Evolutionary conservation across 2,329 filamentous ascomycete genomes (phyloP).

Genomic region (Cryoendolithus antarcticus): DNA sequence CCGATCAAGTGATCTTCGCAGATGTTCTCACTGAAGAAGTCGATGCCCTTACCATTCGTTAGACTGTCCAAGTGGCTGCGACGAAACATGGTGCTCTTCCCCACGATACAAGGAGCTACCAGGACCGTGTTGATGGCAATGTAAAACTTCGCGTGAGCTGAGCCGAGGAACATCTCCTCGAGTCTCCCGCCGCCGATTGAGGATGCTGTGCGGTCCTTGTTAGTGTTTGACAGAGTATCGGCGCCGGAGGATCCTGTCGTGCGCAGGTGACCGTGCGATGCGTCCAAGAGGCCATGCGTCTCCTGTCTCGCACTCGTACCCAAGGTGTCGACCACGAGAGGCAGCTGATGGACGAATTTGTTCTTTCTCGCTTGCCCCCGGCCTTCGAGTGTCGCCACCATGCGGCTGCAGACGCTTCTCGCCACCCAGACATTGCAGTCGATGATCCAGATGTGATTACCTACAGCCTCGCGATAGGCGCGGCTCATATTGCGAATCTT

Average conservation of each 20-base stretch:
- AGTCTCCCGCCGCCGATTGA: constrained; percentile 60
- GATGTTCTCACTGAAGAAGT: constrained; percentile 90
- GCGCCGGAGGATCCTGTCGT: constrained; percentile 6
- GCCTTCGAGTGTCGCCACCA: constrained; percentile 80
- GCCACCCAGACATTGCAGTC: constrained; percentile 96
- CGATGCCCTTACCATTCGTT: constrained; percentile 57
- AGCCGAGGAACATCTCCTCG: constrained; percentile 90
- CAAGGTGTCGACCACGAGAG: constrained; percentile 66
- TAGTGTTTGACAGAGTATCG: constrained; percentile 5
- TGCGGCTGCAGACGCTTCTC: constrained; percentile 64
- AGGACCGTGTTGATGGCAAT: constrained; percentile 88
- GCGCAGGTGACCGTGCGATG: constrained; percentile 6
- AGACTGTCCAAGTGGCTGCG: constrained; percentile 75
- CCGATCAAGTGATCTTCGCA: constrained; percentile 97
- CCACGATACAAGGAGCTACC: constrained; percentile 83
- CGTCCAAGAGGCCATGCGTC: constrained; percentile 13
- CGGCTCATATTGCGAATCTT: constrained; percentile 96
- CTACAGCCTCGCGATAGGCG: constrained; percentile 76
- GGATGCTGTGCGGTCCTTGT: constrained; percentile 13
- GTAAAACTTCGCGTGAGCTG: constrained; percentile 94
- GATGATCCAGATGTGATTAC: constrained; percentile 84
- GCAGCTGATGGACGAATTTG: constrained; percentile 93
- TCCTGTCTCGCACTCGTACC: constrained; percentile 17
- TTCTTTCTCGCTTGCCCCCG: constrained; percentile 34
- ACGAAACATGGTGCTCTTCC: constrained; percentile 98